Base-by-base conservation (phyloP, 768 basidiomycete species). In the Kwoniella newhampshirensis region DNA sequence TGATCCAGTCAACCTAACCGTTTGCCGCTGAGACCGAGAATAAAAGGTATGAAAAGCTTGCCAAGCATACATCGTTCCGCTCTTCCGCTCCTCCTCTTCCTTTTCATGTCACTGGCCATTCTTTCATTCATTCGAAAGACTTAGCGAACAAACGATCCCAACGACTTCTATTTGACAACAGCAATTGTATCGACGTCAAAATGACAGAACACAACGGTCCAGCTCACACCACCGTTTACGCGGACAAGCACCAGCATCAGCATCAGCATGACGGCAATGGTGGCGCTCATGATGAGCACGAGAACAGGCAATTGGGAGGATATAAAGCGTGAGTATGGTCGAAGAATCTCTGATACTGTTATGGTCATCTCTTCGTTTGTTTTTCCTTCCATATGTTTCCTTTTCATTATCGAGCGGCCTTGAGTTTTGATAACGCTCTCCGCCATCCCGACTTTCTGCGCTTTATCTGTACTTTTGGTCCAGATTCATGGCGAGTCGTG, bases 261-360 rank as follows among this genome's bases (percentile, higher is more conserved):
- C n/a, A 42, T n/a, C 8, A 23, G 17, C 41, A 42, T n/a, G 41
- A 42, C 8, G 18, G 17, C n/a, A 42, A n/a, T n/a, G 8, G 18
- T 23, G 41, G 21, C 8, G 32, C 13, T 6, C 26, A 27, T 28
- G 40, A 23, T 2, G 57, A 54, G 43, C 63, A 60, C 49, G 50
- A 58, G 32, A 47, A 61, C 48, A 44, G 57, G 26, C 36, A 40
- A 26, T 45, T 59, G 28, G 63, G 55, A 18, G 63, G 63, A 18
- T 65, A 43, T 54, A 64, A 60, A 42, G 48, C 62, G 57, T 62
- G 51, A 58, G 61, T 54, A n/a, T 17, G 30, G 41, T 42, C 8
- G n/a, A n/a, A n/a, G n/a, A n/a, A n/a, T n/a, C n/a, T n/a, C n/a
- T n/a, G n/a, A n/a, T n/a, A n/a, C n/a, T n/a, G n/a, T n/a, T n/a